phyloP scores from a whole-genome alignment of 805 yeast genomes.

The Hanseniaspora valbyensis region DNA sequence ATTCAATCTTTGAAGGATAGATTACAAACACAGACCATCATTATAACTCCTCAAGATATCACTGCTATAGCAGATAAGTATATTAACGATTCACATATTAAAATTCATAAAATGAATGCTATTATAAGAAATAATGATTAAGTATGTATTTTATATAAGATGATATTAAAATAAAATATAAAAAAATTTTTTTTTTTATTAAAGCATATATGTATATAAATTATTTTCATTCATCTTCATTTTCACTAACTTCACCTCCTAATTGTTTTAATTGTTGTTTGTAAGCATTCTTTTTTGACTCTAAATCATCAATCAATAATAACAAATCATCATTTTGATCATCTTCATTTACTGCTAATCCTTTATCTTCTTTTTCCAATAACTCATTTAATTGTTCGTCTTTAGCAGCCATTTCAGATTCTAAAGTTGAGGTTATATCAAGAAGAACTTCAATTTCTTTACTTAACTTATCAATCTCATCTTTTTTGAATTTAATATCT shows the following conservation, averaged over 20 bases:
- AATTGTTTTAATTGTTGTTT: conserved; percentile 40
- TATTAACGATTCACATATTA: conserved; percentile 36
- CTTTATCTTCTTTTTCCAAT: conserved; percentile 13
- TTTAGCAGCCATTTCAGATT: conserved; percentile 8
- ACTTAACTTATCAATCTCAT: conserved; percentile 8
- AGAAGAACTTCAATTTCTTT: conserved; percentile 7
- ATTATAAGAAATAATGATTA: conserved; percentile 28
- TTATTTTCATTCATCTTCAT: no score
- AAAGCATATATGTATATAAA: conserved; percentile 31
- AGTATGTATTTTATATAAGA: conserved; percentile 20
- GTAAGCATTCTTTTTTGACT: conserved; percentile 52
- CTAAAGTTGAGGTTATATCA: conserved; percentile 7
- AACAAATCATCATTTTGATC: conserved; percentile 52
- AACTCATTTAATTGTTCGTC: neutral
- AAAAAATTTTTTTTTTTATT: neutral
- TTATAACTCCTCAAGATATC: conserved; percentile 90
- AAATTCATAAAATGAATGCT: conserved; percentile 50
- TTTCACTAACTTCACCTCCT: conserved; percentile 57
- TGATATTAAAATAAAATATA: neutral
- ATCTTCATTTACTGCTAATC: no score
- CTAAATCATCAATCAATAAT: conserved; percentile 65
- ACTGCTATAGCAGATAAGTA: conserved; percentile 49
- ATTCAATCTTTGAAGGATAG: conserved; percentile 53
- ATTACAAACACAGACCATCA: conserved; percentile 60
- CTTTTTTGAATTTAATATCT: neutral